Evolutionary conservation across 2,329 filamentous ascomycete species (phyloP).

Genomic region (Xylaria sp.): DNA sequence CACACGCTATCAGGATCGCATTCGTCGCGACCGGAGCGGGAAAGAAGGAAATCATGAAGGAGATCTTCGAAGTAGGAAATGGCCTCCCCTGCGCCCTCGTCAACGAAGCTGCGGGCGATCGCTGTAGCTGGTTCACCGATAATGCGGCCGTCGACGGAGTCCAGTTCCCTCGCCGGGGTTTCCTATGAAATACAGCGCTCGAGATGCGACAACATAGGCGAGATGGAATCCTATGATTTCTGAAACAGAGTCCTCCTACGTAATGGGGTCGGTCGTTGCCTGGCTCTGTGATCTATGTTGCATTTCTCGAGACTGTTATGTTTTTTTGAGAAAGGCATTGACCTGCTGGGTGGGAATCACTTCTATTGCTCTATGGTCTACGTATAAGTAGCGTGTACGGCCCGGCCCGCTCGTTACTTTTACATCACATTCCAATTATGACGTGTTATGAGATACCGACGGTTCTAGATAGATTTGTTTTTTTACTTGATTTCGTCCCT

Average conservation of each 20-base stretch:
- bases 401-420: slow-evolving; percentile 5
- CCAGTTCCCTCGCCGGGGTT: slow-evolving; percentile 79
- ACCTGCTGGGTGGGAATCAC: neutral
- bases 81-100: slow-evolving; percentile 87
- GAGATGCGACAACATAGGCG: neutral
- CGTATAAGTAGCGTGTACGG: neutral
- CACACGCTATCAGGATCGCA: slow-evolving; percentile 84
- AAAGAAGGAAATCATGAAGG: slow-evolving; percentile 92
- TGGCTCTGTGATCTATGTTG: neutral
- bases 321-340: neutral
- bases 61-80: slow-evolving; percentile 88
- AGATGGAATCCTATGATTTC: neutral
- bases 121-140: slow-evolving; percentile 96
- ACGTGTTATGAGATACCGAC: slow-evolving; percentile 36
- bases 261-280: neutral
- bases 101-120: slow-evolving; percentile 84
- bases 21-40: slow-evolving; percentile 91
- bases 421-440: slow-evolving; percentile 23
- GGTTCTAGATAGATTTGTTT: slow-evolving; percentile 37
- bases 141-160: slow-evolving; percentile 87
- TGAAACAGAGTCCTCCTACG: neutral
- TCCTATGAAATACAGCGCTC: slow-evolving; percentile 53
- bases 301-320: neutral
- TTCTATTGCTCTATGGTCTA: slow-evolving; percentile 11
- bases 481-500: slow-evolving; percentile 6